Evolutionary conservation across 805 yeast genomes (phyloP).

Genomic region (Lipomyces yamadae): DNA sequence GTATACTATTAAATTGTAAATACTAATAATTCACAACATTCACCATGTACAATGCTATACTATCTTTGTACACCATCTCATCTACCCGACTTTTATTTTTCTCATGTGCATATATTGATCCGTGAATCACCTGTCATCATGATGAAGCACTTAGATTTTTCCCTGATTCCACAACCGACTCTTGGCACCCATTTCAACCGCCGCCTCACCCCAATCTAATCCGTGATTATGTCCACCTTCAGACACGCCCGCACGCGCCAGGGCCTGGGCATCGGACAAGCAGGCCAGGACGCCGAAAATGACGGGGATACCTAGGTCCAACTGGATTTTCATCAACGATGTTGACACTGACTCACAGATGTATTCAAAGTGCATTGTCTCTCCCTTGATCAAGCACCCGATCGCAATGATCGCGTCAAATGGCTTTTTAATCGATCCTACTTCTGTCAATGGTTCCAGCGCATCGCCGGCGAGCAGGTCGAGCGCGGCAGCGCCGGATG

Average conservation of each 20-base stretch:
- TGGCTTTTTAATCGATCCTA: slow-evolving; percentile 21
- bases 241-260: slow-evolving; percentile 83
- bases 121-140: too few species aligned
- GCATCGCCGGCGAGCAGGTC: slow-evolving; percentile 32
- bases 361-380: slow-evolving; percentile 98
- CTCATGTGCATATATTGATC: background rate
- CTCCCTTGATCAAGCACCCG: slow-evolving; percentile 93
- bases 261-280: slow-evolving; percentile 91
- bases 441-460: slow-evolving; percentile 10
- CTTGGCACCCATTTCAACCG: slow-evolving; percentile 83
- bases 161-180: slow-evolving; percentile 37
- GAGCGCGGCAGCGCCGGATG: slow-evolving; percentile 25
- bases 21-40: background rate
- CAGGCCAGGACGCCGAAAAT: slow-evolving; percentile 94
- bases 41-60: background rate
- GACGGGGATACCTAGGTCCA: slow-evolving; percentile 71
- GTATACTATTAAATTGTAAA: background rate
- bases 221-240: slow-evolving; percentile 91
- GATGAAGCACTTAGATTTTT: slow-evolving; percentile 16
- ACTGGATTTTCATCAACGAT: slow-evolving; percentile 82
- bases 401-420: slow-evolving; percentile 90
- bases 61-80: background rate
- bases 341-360: slow-evolving; percentile 88
- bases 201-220: slow-evolving; percentile 98
- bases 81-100: background rate